Evolutionary conservation across 2,329 filamentous ascomycete species (phyloP).

Genomic region (Penicillium olsonii): DNA sequence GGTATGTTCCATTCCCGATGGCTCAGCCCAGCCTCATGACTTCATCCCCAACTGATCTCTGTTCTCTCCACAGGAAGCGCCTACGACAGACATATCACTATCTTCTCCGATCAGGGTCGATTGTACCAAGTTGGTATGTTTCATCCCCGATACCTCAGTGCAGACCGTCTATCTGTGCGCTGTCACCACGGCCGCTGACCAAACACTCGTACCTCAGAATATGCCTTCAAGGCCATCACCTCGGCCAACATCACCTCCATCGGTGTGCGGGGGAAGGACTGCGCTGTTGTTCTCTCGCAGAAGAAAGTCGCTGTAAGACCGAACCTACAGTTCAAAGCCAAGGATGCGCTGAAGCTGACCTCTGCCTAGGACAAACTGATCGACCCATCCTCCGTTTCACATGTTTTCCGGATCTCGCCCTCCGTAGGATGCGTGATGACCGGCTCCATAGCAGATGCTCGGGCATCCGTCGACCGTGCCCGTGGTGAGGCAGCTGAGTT

Average conservation of each 20-base stretch:
- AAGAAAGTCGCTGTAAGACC: slow-evolving; percentile 97
- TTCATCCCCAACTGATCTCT: slow-evolving; percentile 32
- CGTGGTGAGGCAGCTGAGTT: slow-evolving; percentile 97
- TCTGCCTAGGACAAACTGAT: slow-evolving; percentile 87
- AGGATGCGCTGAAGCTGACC: slow-evolving; percentile 16
- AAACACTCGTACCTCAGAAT: slow-evolving; percentile 64
- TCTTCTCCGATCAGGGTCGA: slow-evolving; percentile 98
- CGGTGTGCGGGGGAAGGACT: slow-evolving; percentile 93
- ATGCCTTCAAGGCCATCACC: slow-evolving; percentile 99
- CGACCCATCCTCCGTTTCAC: slow-evolving; percentile 92
- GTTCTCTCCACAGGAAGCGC: slow-evolving; percentile 63
- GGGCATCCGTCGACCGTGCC: slow-evolving; percentile 88
- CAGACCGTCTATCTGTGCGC: slow-evolving; percentile 3
- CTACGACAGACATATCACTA: slow-evolving; percentile 98
- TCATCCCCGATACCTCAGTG: neutral
- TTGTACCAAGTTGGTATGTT: slow-evolving; percentile 94
- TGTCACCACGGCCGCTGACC: slow-evolving; percentile 29
- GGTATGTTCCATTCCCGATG: slow-evolving; percentile 33
- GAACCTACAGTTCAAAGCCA: slow-evolving; percentile 1
- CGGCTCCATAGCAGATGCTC: slow-evolving; percentile 94
- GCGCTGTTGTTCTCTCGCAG: slow-evolving; percentile 94
- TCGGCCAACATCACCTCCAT: slow-evolving; percentile 98
- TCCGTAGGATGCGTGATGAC: slow-evolving; percentile 98
- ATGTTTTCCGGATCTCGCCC: slow-evolving; percentile 95
- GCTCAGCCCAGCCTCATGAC: slow-evolving; percentile 25